Percentiles rank a stretch among this genome's conserved stretches.
These are phyloP conservation scores for Globisporangium heterothallicum DNA, from an alignment of 352 stramenopile species.

Conservation along the genomic window DNA sequence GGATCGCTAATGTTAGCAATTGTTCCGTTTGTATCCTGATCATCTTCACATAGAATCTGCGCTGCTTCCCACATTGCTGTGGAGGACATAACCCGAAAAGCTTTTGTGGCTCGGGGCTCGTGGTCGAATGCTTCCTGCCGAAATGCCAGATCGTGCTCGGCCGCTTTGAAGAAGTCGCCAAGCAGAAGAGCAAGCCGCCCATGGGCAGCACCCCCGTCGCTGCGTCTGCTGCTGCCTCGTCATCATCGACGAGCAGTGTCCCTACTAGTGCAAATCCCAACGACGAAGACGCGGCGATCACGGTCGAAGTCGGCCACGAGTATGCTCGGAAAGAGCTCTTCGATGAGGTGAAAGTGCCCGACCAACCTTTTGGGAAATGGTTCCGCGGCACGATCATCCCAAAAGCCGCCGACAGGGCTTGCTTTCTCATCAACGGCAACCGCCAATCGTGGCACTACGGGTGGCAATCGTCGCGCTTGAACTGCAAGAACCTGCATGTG, in stretches of 20 bases:
- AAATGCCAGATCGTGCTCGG: slow-evolving; percentile 61
- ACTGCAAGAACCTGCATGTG: slow-evolving; percentile 82
- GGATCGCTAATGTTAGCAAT: background rate
- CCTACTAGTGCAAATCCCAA: slow-evolving; percentile 14
- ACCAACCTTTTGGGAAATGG: slow-evolving; percentile 73
- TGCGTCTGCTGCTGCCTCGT: too few species aligned
- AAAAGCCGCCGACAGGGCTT: slow-evolving; percentile 20
- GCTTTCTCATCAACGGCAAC: slow-evolving; percentile 81
- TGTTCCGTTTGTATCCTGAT: background rate
- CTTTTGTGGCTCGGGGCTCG: slow-evolving; percentile 74
- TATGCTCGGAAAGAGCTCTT: slow-evolving; percentile 61
- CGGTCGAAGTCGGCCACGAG: slow-evolving; percentile 30
- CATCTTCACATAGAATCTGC: slow-evolving; percentile 40
- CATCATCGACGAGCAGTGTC: too few species aligned
- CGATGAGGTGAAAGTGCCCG: slow-evolving; percentile 68
- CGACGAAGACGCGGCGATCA: slow-evolving; percentile 18
- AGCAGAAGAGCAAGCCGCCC: slow-evolving; percentile 21
- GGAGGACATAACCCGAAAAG: slow-evolving; percentile 81
- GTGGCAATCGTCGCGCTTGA: slow-evolving; percentile 79
- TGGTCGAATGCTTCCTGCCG: slow-evolving; percentile 58
- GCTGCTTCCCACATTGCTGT: slow-evolving; percentile 82
- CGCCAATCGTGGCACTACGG: slow-evolving; percentile 85
- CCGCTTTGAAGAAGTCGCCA: slow-evolving; percentile 66
- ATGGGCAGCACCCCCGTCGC: background rate
- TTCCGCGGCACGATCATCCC: slow-evolving; percentile 51